Evolutionary conservation across 192 early-diverging fungal genomes (phyloP).

Genomic region (Coemansia brasiliensis): DNA sequence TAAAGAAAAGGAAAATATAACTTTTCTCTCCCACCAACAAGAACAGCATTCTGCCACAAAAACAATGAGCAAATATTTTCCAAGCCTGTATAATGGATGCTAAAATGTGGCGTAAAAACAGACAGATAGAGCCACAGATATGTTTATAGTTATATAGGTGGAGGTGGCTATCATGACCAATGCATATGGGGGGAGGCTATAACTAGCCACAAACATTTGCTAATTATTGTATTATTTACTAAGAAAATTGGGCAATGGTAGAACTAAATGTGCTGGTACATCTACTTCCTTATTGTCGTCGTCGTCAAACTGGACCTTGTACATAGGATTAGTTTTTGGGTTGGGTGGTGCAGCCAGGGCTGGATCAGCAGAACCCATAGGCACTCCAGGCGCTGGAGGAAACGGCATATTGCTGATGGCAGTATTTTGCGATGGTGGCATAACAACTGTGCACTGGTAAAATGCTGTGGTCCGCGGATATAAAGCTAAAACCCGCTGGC

Average conservation of each 20-base stretch:
- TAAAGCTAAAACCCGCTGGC: slow-evolving; percentile 41
- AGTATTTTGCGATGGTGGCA: slow-evolving; percentile 39
- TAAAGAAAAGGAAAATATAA: no score
- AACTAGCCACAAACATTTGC: no score
- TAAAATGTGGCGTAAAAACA: no score
- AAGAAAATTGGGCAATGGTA: slow-evolving; percentile 30
- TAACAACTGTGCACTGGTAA: slow-evolving; percentile 36
- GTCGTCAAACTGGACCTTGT: slow-evolving; percentile 50
- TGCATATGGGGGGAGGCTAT: no score
- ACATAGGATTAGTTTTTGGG: slow-evolving; percentile 35
- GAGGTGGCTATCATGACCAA: no score
- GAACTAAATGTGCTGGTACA: slow-evolving; percentile 46
- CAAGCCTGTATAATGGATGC: no score
- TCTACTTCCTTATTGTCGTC: slow-evolving; percentile 40
- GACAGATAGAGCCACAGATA: no score
- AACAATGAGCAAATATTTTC: no score
- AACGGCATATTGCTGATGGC: neutral
- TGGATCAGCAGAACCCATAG: slow-evolving; percentile 10
- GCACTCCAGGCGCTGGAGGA: slow-evolving; percentile 8
- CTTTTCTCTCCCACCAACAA: no score
- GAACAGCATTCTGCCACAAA: no score
- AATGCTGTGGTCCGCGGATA: slow-evolving; percentile 50
- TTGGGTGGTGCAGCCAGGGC: slow-evolving; percentile 11
- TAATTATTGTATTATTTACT: no score
- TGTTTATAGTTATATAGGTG: no score